phyloP scores from a whole-genome alignment of 306 rosid genomes.

The Sicyos edulis region DNA sequence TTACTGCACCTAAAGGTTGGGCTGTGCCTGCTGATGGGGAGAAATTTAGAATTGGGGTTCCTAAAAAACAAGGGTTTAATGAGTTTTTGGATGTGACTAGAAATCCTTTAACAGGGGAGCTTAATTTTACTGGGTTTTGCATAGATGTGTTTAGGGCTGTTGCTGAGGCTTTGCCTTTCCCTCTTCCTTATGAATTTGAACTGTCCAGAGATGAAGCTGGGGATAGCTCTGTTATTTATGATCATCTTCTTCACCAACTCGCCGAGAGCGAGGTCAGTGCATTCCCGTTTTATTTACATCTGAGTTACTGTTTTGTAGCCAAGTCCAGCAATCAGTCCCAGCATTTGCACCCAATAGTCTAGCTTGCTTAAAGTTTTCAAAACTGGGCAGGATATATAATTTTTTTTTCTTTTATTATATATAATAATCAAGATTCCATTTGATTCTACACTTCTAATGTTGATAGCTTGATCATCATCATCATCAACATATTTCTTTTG shows the following conservation, averaged over 20 bases:
- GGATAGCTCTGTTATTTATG: constrained; percentile 17
- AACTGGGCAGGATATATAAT: background rate
- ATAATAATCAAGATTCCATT: background rate
- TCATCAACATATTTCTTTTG: background rate
- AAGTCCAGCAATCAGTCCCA: background rate
- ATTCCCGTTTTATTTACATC: background rate
- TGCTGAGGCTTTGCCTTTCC: constrained; percentile 24
- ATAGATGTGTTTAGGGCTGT: constrained; percentile 28
- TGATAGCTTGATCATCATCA: background rate
- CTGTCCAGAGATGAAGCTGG: constrained; percentile 9
- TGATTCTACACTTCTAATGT: background rate
- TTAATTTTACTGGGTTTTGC: constrained; percentile 23
- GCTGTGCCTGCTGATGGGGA: constrained; percentile 23
- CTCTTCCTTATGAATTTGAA: constrained; percentile 21
- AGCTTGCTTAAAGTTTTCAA: background rate
- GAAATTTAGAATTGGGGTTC: constrained; percentile 35
- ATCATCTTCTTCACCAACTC: constrained; percentile 21
- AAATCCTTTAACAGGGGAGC: constrained; percentile 1
- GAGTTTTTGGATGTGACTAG: constrained; percentile 25
- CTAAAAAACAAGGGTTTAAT: constrained; percentile 16
- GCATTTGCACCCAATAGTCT: background rate
- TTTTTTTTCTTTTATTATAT: background rate
- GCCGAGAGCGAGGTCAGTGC: constrained; percentile 10
- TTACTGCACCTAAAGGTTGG: constrained; percentile 27
- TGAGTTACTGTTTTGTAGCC: constrained; percentile 3